Conservation (phyloP, 2,329 filamentous ascomycete species). For the Calonectria crousiana region DNA sequence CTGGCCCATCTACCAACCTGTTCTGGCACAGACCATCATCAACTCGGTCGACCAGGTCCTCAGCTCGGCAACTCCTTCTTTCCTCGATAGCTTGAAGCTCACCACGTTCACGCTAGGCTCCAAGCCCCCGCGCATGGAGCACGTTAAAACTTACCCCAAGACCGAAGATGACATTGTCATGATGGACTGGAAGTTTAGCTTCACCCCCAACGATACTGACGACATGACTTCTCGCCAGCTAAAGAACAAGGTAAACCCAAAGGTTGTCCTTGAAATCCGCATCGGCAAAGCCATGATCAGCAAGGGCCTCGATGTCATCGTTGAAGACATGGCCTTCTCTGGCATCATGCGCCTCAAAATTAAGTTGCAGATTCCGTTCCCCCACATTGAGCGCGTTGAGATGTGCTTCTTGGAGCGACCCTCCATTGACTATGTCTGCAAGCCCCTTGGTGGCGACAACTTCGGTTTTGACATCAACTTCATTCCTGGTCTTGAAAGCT, state of each 20-base stretch:
- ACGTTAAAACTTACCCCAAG: conserved; percentile 98
- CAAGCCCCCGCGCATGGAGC: conserved; percentile 95
- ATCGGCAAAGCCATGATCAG: conserved; percentile 97
- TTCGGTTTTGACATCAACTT: conserved; percentile 99
- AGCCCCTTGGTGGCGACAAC: conserved; percentile 93
- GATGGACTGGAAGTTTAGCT: conserved; percentile 99
- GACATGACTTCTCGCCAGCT: conserved; percentile 92
- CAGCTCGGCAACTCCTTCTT: conserved; percentile 90
- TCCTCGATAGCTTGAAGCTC: conserved; percentile 92
- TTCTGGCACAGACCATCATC: conserved; percentile 91
- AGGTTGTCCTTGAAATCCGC: conserved; percentile 93
- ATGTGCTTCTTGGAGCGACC: conserved; percentile 94
- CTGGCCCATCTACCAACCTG: conserved; percentile 98
- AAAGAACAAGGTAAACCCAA: conserved; percentile 97
- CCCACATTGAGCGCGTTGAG: conserved; percentile 93
- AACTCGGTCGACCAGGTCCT: conserved; percentile 96
- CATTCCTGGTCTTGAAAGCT: conserved; percentile 91
- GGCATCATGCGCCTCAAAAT: conserved; percentile 97
- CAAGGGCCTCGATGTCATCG: conserved; percentile 96
- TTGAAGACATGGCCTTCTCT: conserved; percentile 96
- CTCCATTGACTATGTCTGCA: conserved; percentile 96
- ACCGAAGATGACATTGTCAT: conserved; percentile 94
- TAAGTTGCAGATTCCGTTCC: conserved; percentile 96
- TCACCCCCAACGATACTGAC: conserved; percentile 92
- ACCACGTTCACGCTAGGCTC: conserved; percentile 94